A percentile compares a stretch with the other conserved stretches of the same genome.
Evolutionary conservation across 352 stramenopile species (phyloP).

Genomic region (Phytopythium helicoides): DNA sequence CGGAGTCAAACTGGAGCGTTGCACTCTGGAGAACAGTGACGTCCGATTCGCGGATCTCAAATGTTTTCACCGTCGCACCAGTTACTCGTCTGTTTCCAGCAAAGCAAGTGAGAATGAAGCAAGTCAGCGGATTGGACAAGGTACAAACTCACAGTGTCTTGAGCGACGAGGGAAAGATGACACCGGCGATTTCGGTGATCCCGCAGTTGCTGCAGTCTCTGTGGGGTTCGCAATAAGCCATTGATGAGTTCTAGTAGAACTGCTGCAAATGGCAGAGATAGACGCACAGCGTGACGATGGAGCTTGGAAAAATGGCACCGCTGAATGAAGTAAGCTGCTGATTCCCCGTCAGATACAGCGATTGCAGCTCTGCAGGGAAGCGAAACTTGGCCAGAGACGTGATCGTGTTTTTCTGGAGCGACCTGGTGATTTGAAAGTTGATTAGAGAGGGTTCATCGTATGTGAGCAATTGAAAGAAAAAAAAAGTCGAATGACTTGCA

Average conservation of each 20-base stretch:
- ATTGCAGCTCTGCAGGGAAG: slow-evolving; percentile 16
- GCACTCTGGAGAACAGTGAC: slow-evolving; percentile 22
- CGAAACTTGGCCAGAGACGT: slow-evolving; percentile 18
- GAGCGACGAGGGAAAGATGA: slow-evolving; percentile 30
- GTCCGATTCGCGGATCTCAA: slow-evolving; percentile 35
- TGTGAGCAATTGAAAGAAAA: no score
- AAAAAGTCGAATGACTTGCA: slow-evolving; percentile 4
- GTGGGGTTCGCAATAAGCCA: background rate
- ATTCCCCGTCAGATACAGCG: slow-evolving; percentile 40
- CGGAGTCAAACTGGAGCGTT: slow-evolving; percentile 18
- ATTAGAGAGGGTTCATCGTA: background rate
- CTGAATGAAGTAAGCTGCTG: slow-evolving; percentile 34
- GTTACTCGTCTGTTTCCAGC: slow-evolving; percentile 20
- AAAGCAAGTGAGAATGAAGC: background rate
- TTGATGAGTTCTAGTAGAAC: no score
- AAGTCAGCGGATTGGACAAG: background rate
- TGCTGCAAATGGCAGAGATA: no score
- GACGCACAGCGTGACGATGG: slow-evolving; percentile 30
- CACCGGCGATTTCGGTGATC: slow-evolving; percentile 22
- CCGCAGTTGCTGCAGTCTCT: slow-evolving; percentile 16
- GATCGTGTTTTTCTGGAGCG: slow-evolving; percentile 35
- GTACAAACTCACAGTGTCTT: slow-evolving; percentile 1
- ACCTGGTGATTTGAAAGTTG: slow-evolving; percentile 1
- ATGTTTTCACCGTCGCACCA: slow-evolving; percentile 24
- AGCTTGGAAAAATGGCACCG: slow-evolving; percentile 38